A percentile compares a stretch with the other conserved stretches of the same genome.
Evolutionary conservation across 2,329 filamentous ascomycete species (phyloP).

Genomic region (Colletotrichum spaethianum): DNA sequence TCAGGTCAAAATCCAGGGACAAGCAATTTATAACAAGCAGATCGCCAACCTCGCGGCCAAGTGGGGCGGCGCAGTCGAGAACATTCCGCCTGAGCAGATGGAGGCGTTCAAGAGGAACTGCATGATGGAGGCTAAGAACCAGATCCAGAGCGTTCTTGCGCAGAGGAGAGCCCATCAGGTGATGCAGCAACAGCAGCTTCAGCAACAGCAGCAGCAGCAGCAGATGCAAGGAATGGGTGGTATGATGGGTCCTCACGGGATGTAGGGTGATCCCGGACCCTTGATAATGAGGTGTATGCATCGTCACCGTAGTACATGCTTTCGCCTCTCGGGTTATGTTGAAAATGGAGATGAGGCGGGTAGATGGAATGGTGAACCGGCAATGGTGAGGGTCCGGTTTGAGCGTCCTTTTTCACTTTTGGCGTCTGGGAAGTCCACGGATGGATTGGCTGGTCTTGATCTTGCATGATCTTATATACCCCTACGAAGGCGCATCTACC

Average conservation of each 20-base stretch:
- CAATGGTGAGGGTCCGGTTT: neutral
- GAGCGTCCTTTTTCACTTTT: conserved; percentile 31
- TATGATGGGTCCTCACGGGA: conserved; percentile 68
- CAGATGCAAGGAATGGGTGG: conserved; percentile 67
- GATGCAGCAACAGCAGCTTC: conserved; percentile 57
- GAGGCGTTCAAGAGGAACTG: conserved; percentile 62
- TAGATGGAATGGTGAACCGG: neutral
- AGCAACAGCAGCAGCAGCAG: conserved; percentile 49
- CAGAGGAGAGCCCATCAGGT: conserved; percentile 54
- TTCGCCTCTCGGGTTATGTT: neutral
- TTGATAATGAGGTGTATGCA: neutral
- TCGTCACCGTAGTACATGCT: neutral
- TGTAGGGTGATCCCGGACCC: conserved; percentile 50
- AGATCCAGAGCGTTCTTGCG: conserved; percentile 51
- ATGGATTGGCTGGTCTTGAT: conserved; percentile 31
- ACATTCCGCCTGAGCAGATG: conserved; percentile 62
- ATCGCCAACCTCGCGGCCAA: conserved; percentile 52
- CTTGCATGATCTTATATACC: conserved; percentile 41
- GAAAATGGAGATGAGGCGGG: neutral
- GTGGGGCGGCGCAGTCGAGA: conserved; percentile 57
- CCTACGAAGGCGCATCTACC: conserved; percentile 41
- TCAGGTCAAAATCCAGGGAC: conserved; percentile 54
- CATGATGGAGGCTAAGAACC: conserved; percentile 53
- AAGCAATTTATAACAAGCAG: conserved; percentile 56
- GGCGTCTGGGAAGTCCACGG: conserved; percentile 29